These are phyloP conservation scores for Populus tremula DNA, from an alignment of 345 rosid genomes.

Conservation along the genomic window DNA sequence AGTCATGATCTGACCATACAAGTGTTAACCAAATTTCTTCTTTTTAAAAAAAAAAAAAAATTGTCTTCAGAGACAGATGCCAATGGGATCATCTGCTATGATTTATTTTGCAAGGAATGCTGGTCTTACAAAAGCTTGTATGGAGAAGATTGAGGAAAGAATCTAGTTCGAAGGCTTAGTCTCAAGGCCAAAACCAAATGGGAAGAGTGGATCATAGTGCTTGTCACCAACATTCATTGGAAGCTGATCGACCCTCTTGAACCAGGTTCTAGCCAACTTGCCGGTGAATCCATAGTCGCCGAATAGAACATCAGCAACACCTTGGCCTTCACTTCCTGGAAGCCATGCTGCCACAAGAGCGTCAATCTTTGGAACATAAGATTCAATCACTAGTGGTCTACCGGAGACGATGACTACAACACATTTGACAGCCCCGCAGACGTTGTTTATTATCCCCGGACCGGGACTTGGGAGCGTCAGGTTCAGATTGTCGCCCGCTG, in stretches of 20 bases:
- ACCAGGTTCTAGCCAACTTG: slow-evolving; percentile 10
- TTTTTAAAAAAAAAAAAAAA: too few species aligned
- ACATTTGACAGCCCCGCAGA: slow-evolving; percentile 14
- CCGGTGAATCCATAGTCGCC: slow-evolving; percentile 12
- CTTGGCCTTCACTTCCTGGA: slow-evolving; percentile 13
- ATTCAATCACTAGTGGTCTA: slow-evolving; percentile 8
- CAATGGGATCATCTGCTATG: too few species aligned
- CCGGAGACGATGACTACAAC: slow-evolving; percentile 25
- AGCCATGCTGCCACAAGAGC: slow-evolving; percentile 20
- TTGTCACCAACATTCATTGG: slow-evolving; percentile 7
- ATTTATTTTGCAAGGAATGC: too few species aligned
- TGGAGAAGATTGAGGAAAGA: too few species aligned
- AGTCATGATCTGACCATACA: too few species aligned
- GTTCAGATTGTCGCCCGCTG: slow-evolving; percentile 5
- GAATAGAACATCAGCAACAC: slow-evolving; percentile 14
- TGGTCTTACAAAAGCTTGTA: too few species aligned
- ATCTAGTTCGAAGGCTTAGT: neutral
- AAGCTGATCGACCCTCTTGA: slow-evolving; percentile 3
- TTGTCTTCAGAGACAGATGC: too few species aligned
- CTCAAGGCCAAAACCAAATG: slow-evolving; percentile 3
- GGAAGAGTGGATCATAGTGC: slow-evolving; percentile 6
- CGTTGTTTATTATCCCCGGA: neutral
- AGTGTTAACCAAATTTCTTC: too few species aligned
- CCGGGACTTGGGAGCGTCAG: slow-evolving; percentile 15
- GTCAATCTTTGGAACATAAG: neutral